Evolutionary conservation across 352 stramenopile genomes (phyloP), one percentile per base, ranked within the genome.

Genomic region (Phytophthora crassamura): DNA sequence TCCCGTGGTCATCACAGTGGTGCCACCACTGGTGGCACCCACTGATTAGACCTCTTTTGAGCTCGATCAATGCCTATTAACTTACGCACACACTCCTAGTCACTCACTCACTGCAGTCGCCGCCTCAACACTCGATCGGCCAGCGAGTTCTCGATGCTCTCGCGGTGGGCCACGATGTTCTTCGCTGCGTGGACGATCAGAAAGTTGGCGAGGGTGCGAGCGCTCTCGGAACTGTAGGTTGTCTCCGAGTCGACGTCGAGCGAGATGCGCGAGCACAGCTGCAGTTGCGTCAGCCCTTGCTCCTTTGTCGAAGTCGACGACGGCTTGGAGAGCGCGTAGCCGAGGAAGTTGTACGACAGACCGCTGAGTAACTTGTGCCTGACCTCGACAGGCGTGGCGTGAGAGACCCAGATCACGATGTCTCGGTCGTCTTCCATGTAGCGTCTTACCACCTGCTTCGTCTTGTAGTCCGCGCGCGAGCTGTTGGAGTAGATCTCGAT

Each of bases 321-420:
- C 20, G 56, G 72, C 57, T 77, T 77, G 25, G 86, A 65, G 36
- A 90, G 61, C 16, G 86, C 74, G 55, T 88, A 88, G 5, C 82
- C 82, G n/a, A 78, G 70, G 40, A 89, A 74, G 2, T 74, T 64
- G 46, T 87, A 88, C n/a, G 63, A 42, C 33, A 76, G 41, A 7
- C 69, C 69, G 20, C 52, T 45, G 12, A 77, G 59, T 4, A 74
- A 64, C 42, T 86, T 75, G 46, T 78, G 58, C 28, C 70, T 72
- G 59, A 90, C 81, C 48, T 82, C 76, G 32, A 80, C 56, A 7
- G 82, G 76, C 18, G 84, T 68, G 39, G 82, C 73, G 53, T 72
- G 74, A 15, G 80, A 70, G 8, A 73, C 75, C 77, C 79, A 89
- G 16, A 86, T 81, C 41, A 90, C 78, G 34, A 90, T 74, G 15